These are phyloP conservation scores for Citrus sp. DNA, from an alignment of 345 rosid species.

Conservation along the genomic window DNA sequence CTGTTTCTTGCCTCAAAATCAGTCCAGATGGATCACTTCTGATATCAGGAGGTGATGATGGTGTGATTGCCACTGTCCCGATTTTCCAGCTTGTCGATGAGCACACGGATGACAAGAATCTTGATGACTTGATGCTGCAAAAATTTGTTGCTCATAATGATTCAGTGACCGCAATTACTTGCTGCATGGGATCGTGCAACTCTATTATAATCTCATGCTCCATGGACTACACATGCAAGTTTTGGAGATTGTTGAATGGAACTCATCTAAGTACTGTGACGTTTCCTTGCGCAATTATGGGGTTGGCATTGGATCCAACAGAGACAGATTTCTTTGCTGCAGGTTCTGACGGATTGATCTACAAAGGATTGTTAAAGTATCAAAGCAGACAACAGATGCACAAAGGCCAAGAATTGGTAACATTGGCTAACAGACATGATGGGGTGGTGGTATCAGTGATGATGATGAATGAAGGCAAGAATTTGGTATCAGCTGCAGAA, in stretches of 20 bases:
- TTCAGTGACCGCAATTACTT: constrained; percentile 29
- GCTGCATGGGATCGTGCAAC: constrained; percentile 15
- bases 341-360: constrained; percentile 40
- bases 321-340: constrained; percentile 35
- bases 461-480: constrained; percentile 27
- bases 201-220: constrained; percentile 32
- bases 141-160: constrained; percentile 36
- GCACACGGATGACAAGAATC: neutral
- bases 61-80: constrained; percentile 25
- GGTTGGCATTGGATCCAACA: constrained; percentile 23
- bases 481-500: constrained; percentile 43
- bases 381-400: constrained; percentile 5
- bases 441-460: constrained; percentile 27
- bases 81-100: constrained; percentile 32
- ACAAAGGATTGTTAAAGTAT: constrained; percentile 20
- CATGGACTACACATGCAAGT: constrained; percentile 34
- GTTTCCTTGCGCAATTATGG: constrained; percentile 37
- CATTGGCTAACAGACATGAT: constrained; percentile 27
- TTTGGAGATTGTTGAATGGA: constrained; percentile 34
- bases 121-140: constrained; percentile 1
- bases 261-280: constrained; percentile 14
- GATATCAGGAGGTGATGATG: constrained; percentile 47
- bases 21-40: constrained; percentile 37
- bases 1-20: constrained; percentile 39
- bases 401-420: neutral